Evolutionary conservation across 2,329 filamentous ascomycete species (phyloP), one percentile per base, ranked within the genome.

Genomic region (Xylariaceae sp.): DNA sequence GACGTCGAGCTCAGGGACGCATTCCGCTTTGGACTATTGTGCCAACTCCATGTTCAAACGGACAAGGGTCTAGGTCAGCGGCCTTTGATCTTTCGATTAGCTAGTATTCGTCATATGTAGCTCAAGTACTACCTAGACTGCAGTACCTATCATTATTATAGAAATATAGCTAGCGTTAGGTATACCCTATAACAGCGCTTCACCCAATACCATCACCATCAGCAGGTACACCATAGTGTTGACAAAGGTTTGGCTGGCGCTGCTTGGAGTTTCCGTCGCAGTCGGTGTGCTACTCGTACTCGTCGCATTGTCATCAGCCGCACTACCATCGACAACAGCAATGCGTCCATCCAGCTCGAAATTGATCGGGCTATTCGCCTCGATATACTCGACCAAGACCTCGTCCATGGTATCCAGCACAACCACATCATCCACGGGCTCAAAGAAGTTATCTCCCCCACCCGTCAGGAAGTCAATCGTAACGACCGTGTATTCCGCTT

Each of bases 381-480:
- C 47, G 31, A 82, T 66, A 49, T 81, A 80, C 28, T 41, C 9
- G 8, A 64, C 61, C 2, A 77, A 59, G 1, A 77, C 72, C 48
- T 76, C 68, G 37, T 74, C 74, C 48, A 76, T 63, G 0, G 70
- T 72, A 43, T 76, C 71, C 3, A 78, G 60, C 1, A 63, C 58
- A 6, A 69, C 60, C 15, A 69, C 63, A 56, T 58, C 49, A 4
- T 60, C 54, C 2, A 56, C 19, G 2, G 59, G 48, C 15, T 41
- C 43, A 9, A 81, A 70, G 54, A 83, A 76, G 53, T 81, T 83
- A 51, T 85, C 81, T 12, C 80, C 81, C 2, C 78, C 79, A 3
- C 71, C 70, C 1, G 79, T 78, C 0, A 85, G 49, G 50, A 83
- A 85, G 51, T 84, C 80, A 1, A 82, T 64, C 0, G 81, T 84